phyloP scores from a whole-genome alignment of 768 basidiomycete species.

The Imleria badia region DNA sequence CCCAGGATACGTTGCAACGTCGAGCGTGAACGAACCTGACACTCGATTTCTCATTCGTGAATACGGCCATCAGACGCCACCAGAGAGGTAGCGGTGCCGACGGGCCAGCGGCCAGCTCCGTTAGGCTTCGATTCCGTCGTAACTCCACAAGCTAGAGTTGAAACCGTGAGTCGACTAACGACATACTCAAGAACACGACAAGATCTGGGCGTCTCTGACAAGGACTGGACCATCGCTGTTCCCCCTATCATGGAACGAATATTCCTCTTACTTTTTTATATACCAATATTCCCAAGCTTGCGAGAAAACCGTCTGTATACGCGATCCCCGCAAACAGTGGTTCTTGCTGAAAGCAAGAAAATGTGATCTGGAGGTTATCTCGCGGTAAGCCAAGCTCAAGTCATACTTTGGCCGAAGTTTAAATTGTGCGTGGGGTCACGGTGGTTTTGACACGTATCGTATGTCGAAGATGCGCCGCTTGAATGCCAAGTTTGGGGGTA shows the following conservation, averaged over 20 bases:
- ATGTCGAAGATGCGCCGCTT: too few relatives aligned
- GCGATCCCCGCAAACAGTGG: not conserved
- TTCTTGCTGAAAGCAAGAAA: not conserved
- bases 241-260: not conserved
- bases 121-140: not conserved
- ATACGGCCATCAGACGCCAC: slow-evolving; percentile 5
- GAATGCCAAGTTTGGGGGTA: too few relatives aligned
- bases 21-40: not conserved
- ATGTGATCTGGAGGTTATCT: not conserved
- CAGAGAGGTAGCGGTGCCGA: not conserved
- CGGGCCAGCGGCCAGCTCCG: not conserved
- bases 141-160: not conserved
- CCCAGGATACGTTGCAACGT: not conserved
- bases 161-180: not conserved
- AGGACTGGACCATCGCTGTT: not conserved
- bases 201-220: not conserved
- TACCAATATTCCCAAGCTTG: not conserved
- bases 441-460: too few relatives aligned
- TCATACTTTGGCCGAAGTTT: too few relatives aligned
- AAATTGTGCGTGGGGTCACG: too few relatives aligned
- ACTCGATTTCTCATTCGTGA: slow-evolving; percentile 1
- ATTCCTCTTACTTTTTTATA: too few relatives aligned
- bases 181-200: not conserved
- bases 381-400: too few relatives aligned
- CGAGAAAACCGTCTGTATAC: not conserved